phyloP scores from a whole-genome alignment of 768 basidiomycete species.

The Russula compacta region DNA sequence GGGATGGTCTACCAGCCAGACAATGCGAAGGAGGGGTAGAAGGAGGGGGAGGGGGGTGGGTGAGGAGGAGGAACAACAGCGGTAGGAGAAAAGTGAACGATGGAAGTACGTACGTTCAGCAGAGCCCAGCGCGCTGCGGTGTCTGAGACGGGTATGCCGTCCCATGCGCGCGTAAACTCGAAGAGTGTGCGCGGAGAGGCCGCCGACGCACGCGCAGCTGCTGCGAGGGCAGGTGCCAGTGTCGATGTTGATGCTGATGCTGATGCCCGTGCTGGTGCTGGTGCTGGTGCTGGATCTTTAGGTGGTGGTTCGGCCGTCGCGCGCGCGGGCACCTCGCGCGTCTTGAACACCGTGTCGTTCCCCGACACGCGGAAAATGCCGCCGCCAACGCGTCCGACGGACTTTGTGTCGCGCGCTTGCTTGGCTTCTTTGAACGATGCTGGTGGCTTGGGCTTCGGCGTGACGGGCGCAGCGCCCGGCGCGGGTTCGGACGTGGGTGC shows the following conservation, averaged over 20 bases:
- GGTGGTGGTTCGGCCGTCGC: not conserved
- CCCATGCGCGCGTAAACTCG: constrained; percentile 57
- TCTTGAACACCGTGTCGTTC: constrained; percentile 46
- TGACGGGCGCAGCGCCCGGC: not conserved
- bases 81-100: not conserved
- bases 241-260: not conserved
- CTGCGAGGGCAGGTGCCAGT: not conserved
- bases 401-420: constrained; percentile 38
- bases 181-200: constrained; percentile 32
- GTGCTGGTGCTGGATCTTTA: not conserved
- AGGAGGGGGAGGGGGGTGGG: too few species aligned
- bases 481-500: not conserved
- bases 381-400: constrained; percentile 43
- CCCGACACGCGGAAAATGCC: constrained; percentile 67
- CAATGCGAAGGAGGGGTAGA: not conserved
- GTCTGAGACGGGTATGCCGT: constrained; percentile 25
- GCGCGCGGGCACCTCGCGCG: constrained; percentile 18
- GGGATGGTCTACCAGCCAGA: constrained; percentile 38
- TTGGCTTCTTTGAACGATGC: constrained; percentile 51
- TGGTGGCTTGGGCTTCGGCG: constrained; percentile 13
- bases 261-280: constrained; percentile 1
- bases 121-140: constrained; percentile 46
- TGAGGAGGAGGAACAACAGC: not conserved
- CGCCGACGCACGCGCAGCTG: constrained; percentile 31
- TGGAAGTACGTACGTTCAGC: constrained; percentile 40